These are phyloP conservation scores for Xylaria telfairii DNA, from an alignment of 495 filamentous ascomycete species.

Conservation along the genomic window DNA sequence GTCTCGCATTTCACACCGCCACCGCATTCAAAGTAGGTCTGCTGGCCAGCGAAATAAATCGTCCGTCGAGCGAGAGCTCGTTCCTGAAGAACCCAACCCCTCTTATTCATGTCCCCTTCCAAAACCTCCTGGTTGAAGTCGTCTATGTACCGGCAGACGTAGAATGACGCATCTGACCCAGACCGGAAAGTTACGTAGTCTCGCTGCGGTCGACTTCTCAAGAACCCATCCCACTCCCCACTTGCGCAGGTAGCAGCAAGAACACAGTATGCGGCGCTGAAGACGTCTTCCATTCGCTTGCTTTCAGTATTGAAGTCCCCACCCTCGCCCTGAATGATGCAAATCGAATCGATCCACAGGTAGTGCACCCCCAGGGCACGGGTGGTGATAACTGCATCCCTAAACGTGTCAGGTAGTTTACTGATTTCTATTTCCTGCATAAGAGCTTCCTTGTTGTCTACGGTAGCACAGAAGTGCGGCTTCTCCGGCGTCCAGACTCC, in stretches of 20 bases:
- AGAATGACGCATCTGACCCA: background rate
- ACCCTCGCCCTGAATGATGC: background rate
- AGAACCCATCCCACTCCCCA: background rate
- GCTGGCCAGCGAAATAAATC: background rate
- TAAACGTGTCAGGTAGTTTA: background rate
- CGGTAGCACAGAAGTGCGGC: background rate
- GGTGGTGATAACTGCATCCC: too few relatives aligned
- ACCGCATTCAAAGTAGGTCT: background rate
- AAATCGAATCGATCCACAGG: too few relatives aligned
- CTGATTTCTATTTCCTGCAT: background rate
- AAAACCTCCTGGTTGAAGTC: background rate
- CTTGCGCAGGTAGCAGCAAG: background rate
- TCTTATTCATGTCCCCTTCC: background rate
- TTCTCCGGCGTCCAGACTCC: background rate
- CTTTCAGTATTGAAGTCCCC: background rate
- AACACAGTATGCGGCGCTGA: background rate
- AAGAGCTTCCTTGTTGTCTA: background rate
- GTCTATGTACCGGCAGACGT: background rate
- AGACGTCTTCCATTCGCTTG: background rate
- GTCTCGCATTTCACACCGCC: background rate
- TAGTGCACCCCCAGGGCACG: too few relatives aligned
- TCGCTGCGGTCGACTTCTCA: background rate
- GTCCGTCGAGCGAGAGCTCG: background rate
- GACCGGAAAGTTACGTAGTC: background rate
- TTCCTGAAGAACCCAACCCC: background rate